Evolutionary conservation across 2,329 filamentous ascomycete species (phyloP), one percentile per base, ranked within the genome.

Genomic region (Fusarium scirpi): DNA sequence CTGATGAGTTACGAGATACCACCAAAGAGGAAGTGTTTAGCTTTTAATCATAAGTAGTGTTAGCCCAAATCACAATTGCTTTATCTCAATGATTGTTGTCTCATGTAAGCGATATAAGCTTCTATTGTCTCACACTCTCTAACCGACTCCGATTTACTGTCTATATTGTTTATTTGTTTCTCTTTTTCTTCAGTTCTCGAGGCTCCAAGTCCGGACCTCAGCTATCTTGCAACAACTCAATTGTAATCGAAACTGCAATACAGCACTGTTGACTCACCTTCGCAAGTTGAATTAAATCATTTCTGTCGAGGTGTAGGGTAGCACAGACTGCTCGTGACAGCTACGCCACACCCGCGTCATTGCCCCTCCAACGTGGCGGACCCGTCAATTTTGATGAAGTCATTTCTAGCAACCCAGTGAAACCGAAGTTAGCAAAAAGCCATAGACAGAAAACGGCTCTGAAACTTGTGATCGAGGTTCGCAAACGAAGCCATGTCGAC

Each of bases 401-500:
- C 73, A 75, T 75, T 59, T 62, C 58, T 65, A 51, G 41, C 64
- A 67, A 59, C 34, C 30, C 32, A 48, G 40, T 16, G 46, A 60
- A 60, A 43, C 25, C 10, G 40, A 65, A 62, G 44, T 53, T 47
- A 29, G 32, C 41, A 48, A 53, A 45, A 41, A 70, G 49, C 51
- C 24, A 46, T 53, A 45, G 30, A 46, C 44, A 43, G 30, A 47
- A 3, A 41, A n/a, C 57, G 57, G 45, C 40, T 62, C 43, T 18
- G 24, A 24, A 56, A 62, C 47, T 25, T 27, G 40, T 20, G 51
- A 73, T 34, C n/a, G 53, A 25, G 65, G 41, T 44, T 62, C 58
- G 20, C 38, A 57, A 66, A 30, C 53, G 45, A 40, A 62, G 44
- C 62, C 67, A 78, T 78, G 77, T 60, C 76, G 52, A 74, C 71